Evolutionary conservation across 192 early-diverging fungal species (phyloP), one percentile per base, ranked within the genome.

Genomic region (Umbelopsis vinacea): DNA sequence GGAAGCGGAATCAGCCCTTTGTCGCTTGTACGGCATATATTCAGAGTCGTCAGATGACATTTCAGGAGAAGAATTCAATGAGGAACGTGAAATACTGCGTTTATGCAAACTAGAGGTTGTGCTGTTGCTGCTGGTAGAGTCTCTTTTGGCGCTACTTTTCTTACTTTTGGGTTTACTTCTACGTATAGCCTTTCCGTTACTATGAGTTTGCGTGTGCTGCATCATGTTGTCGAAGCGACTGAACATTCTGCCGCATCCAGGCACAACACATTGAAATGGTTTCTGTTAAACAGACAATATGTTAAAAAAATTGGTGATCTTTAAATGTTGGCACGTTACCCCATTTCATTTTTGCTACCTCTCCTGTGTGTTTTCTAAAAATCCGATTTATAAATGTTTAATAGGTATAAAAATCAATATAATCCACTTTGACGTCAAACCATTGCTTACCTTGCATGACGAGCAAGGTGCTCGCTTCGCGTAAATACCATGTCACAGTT

Each of bases 221-320:
- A 91, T 88, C 89, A 91, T 91, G 69, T 91, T 91, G 72, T 91
- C 89, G 55, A 91, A 91, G 24, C 89, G 88, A 78, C 88, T 89
- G 52, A 91, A 91, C 75, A 86, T 83, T 46, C 88, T 81, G 52
- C 80, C 80, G 71, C 89, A 91, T 9, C 79, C 83, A 47, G 87
- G 83, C 17, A 88, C 82, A 10, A 91, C 82, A 47, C 89, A 91
- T 71, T 88, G 81, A 74, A 89, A 91, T 0, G 89, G 89, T 84
- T 91, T 85, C 80, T 91, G 3, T 29, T 29, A 29, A 29, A 29
- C 29, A 29, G 29, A 29, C 29, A 29, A 29, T 1, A 29, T 29
- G 29, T 29, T 29, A 29, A 29, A 29, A n/a, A 29, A 29, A 29
- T 29, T 3, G 1, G 29, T 29, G 29, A 29, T 1, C 29, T 2